These are phyloP conservation scores for Myxozyma kluyveri DNA, from an alignment of 805 yeast species.

Conservation along the genomic window DNA sequence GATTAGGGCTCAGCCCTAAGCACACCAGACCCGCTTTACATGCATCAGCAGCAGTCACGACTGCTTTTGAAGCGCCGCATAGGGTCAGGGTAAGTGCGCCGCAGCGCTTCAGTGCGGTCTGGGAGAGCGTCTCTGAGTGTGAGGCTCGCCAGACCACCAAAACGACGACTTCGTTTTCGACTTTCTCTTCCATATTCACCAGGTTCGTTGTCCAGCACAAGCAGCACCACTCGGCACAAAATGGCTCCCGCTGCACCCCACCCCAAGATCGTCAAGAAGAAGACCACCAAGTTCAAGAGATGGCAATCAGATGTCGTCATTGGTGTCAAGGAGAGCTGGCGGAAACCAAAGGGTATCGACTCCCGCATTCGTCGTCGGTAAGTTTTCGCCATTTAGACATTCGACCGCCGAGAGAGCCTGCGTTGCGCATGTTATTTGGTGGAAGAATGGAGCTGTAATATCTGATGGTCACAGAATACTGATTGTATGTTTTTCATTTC, in stretches of 20 bases:
- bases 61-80: too few relatives aligned
- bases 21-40: too few relatives aligned
- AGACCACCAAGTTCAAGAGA: conserved; percentile 98
- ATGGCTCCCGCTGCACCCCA: conserved; percentile 98
- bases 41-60: too few relatives aligned
- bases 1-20: too few relatives aligned
- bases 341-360: conserved; percentile 99
- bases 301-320: conserved; percentile 99
- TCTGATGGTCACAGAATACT: background rate
- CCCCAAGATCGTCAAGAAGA: conserved; percentile 99
- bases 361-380: conserved; percentile 92
- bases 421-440: background rate
- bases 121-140: too few relatives aligned
- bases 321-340: conserved; percentile 99
- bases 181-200: background rate
- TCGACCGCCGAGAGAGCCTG: background rate
- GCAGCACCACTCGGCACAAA: background rate
- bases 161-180: too few relatives aligned
- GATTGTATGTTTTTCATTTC: background rate
- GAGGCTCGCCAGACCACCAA: too few relatives aligned
- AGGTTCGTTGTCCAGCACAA: background rate
- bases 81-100: too few relatives aligned
- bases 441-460: too few relatives aligned
- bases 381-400: conserved; percentile 1
- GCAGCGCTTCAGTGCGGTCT: too few relatives aligned